Percentiles rank a stretch among this genome's conserved stretches.
Conservation (phyloP, 371 early-diverging fungal genomes). For the Neoconidiobolus thromboides region DNA sequence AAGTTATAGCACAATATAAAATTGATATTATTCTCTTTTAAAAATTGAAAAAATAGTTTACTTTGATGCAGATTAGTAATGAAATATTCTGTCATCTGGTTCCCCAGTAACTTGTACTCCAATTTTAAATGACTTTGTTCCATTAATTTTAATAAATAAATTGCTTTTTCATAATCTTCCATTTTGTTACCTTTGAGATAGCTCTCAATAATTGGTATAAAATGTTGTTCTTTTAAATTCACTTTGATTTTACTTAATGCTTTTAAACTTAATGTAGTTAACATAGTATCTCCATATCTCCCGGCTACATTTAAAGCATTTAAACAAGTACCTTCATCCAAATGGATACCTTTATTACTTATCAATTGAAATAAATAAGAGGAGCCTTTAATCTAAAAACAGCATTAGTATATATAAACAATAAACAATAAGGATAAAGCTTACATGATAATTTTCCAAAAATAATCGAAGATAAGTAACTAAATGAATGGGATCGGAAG, state of each 20-base stretch:
- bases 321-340: conserved; percentile 45
- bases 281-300: conserved; percentile 24
- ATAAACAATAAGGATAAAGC: neutral
- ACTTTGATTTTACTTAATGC: conserved; percentile 27
- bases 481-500: neutral
- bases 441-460: neutral
- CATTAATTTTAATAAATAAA: conserved; percentile 45
- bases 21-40: neutral
- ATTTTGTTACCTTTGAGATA: conserved; percentile 18
- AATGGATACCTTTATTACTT: conserved; percentile 16
- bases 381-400: conserved; percentile 21
- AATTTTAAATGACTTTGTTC: conserved; percentile 26
- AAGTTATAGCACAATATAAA: neutral
- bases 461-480: neutral
- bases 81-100: conserved; percentile 9
- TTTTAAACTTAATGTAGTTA: conserved; percentile 37
- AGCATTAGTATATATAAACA: neutral
- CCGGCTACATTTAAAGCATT: conserved; percentile 36
- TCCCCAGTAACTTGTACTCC: conserved; percentile 19
- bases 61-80: neutral
- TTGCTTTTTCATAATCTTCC: conserved; percentile 31
- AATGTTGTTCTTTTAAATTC: conserved; percentile 38
- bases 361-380: conserved; percentile 29
- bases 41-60: neutral
- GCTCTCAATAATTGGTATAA: conserved; percentile 47